Base-by-base conservation (phyloP, 2,329 filamentous ascomycete species). In the Pyrenophora graminea region DNA sequence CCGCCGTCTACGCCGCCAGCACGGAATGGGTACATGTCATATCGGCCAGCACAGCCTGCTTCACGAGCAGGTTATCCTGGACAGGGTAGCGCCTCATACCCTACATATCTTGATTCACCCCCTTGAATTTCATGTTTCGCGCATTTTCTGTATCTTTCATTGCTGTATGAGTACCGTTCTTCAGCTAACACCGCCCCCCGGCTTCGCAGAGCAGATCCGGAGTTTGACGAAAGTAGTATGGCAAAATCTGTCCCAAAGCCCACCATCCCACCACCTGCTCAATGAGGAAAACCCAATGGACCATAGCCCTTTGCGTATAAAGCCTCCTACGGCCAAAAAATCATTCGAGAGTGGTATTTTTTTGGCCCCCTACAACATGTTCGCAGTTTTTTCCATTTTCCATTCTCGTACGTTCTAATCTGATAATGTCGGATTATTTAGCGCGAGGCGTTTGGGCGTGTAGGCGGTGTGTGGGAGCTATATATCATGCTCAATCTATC, bases 141-240 rank as follows among this genome's bases (percentile, higher is more conserved):
- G 36, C 19, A 32, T 37, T 34, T 45, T 37, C 40, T 61, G 41
- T 58, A 50, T 40, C 34, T 55, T 57, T 46, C 55, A 18, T 45
- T 59, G 18, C 44, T 53, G 50, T 57, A 50, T 50, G 48, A 53
- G 12, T 43, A 58, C 34, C 55, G 54, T 61, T 59, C 50, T 44
- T 33, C 25, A 48, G 64, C 64, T 68, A 59, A 68, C 51, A 51
- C 48, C 33, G 45, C 34, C 42, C 55, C 53, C 55, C 53, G 59
- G 59, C 31, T 38, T 50, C 48, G 49, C 53, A 67, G 64, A 49
- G 48, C 37, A 59, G 53, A 56, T 50, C 50, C 43, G 54, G 48
- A 23, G 89, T 51, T 47, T 39, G 55, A 50, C 37, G 6, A 36
- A 39, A 34, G 19, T 47, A 50, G 33, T 31, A 43, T 31, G 36